These are phyloP conservation scores for Vitis vinifera DNA, from an alignment of 164 flowering plant genomes.

Conservation along the genomic window ASM3070453v1 NC_081810.1:4324001-4324500, in stretches of 20 bases:
- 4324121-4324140: conserved; percentile 74
- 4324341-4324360: background rate
- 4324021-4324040: background rate
- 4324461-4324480: conserved; percentile 92
- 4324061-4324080: conserved; percentile 63
- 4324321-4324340: background rate
- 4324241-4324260: conserved; percentile 90
- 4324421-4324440: conserved; percentile 88
- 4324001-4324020: background rate
- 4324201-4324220: conserved; percentile 9
- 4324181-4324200: background rate
- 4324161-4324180: background rate
- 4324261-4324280: conserved; percentile 95
- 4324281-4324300: conserved; percentile 73
- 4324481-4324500: conserved; percentile 81
- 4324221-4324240: conserved; percentile 84
- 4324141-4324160: conserved; percentile 64
- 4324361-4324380: background rate
- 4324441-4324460: conserved; percentile 91
- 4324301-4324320: conserved; percentile 42
- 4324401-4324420: conserved; percentile 6
- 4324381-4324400: conserved; percentile 3
- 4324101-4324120: conserved; percentile 76
- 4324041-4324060: conserved; percentile 60
- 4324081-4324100: conserved; percentile 90